Evolutionary conservation across 495 filamentous ascomycete species (phyloP), one percentile per base, ranked within the genome.

Genomic region (Aspergillus steynii): DNA sequence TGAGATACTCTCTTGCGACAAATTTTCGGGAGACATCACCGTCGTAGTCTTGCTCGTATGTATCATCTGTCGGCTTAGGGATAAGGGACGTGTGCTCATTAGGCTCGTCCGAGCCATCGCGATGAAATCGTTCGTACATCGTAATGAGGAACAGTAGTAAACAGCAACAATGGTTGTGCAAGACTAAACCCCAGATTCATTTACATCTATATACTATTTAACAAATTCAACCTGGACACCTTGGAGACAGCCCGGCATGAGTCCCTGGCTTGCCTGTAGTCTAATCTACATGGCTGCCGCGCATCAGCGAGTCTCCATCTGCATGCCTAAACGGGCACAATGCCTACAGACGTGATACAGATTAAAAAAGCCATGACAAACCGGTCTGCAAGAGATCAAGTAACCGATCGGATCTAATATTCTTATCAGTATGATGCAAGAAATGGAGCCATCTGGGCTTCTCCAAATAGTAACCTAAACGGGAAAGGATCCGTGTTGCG

Each of bases 21-120:
- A 20, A 20, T 20, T 20, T 20, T 20, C 20, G 20, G 20, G 20
- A 20, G 20, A 20, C 59, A 20, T 42, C 51, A 10, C 64, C 58
- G 8, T 65, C 55, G 6, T 61, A 57, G 29, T 58, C 46, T 7
- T 50, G 48, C 6, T 58, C 55, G 26, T 50, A 55, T 54, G 60
- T 46, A 27, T 32, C 25, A 29, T 69, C 63, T 4, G 61, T 53
- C 14, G 69, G 68, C 55, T 82, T 84, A 5, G 79, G 73, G 4
- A 86, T 65, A n/a, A 86, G 72, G 2, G 72, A 71, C 0, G 82
- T 81, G 53, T 72, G 71, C 63, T 85, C 83, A 53, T 72, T 68
- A 4, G 74, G 63, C 31, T 45, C 51, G 10, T 60, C 64, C 12
- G 31, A 8, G 10, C 42, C 20, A n/a, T 49, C 34, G 14, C 20